Evolutionary conservation across 345 rosid genomes (phyloP).

Genomic region (Hypericum perforatum): DNA sequence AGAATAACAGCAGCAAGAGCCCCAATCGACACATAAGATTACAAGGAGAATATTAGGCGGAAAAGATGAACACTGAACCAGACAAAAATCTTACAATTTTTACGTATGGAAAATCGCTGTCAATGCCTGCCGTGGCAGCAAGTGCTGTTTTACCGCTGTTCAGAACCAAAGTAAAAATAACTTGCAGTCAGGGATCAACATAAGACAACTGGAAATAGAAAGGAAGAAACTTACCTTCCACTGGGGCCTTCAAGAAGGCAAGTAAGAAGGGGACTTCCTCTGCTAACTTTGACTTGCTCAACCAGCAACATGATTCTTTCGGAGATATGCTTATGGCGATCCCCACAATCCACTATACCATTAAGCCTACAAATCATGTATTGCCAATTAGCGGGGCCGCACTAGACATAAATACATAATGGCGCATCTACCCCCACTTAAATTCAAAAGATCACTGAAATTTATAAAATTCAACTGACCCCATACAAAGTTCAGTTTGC

Average conservation of each 20-base stretch:
- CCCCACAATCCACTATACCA: slow-evolving; percentile 90
- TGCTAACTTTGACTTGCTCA: slow-evolving; percentile 97
- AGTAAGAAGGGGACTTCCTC: slow-evolving; percentile 87
- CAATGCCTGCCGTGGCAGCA: slow-evolving; percentile 93
- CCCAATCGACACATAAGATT: neutral
- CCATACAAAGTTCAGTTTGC: too few relatives aligned
- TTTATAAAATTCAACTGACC: too few relatives aligned
- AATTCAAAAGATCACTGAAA: too few relatives aligned
- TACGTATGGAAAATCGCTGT: slow-evolving; percentile 94
- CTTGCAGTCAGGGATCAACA: slow-evolving; percentile 6
- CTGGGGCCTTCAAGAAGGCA: slow-evolving; percentile 92
- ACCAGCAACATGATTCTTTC: slow-evolving; percentile 81
- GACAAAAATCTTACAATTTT: slow-evolving; percentile 63
- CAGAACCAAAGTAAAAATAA: slow-evolving; percentile 17
- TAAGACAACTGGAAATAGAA: slow-evolving; percentile 1
- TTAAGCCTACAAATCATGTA: slow-evolving; percentile 44
- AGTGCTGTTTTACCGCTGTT: slow-evolving; percentile 94
- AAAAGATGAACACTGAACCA: neutral
- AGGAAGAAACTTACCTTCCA: slow-evolving; percentile 56
- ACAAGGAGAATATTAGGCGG: neutral
- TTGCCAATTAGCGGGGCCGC: neutral
- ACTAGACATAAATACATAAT: slow-evolving; percentile 8
- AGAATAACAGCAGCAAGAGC: slow-evolving; percentile 3
- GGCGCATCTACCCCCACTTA: neutral
- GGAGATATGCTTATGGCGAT: slow-evolving; percentile 64